Evolutionary conservation across 495 filamentous ascomycete genomes (phyloP).

Genomic region (Alectoria sarmentosa): DNA sequence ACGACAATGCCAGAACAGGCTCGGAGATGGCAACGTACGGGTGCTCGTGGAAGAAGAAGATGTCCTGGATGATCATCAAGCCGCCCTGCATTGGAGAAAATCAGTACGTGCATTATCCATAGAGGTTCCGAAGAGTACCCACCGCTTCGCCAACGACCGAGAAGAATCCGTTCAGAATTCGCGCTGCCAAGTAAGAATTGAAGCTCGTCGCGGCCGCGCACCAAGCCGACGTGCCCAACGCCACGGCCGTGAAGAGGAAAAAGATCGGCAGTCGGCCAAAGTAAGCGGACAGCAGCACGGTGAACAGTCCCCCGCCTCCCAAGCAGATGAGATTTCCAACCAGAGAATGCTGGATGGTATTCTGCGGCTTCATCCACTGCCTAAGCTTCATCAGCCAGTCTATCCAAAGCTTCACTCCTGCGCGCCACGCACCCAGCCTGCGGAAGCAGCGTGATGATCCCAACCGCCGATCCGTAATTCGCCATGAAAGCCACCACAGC

Average conservation of each 20-base stretch:
- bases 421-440: conserved; percentile 38
- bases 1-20: background rate
- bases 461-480: conserved; percentile 51
- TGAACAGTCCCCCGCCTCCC: conserved; percentile 48
- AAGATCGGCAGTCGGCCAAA: conserved; percentile 55
- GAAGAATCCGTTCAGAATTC: conserved; percentile 58
- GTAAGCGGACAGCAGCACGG: conserved; percentile 48
- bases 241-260: conserved; percentile 49
- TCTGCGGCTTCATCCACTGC: conserved; percentile 32
- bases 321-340: conserved; percentile 55
- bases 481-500: conserved; percentile 48
- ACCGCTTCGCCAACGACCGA: conserved; percentile 47
- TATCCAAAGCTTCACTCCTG: background rate
- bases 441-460: conserved; percentile 46
- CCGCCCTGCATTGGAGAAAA: conserved; percentile 36
- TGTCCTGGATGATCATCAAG: conserved; percentile 57
- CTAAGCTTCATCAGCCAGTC: conserved; percentile 12
- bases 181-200: conserved; percentile 50
- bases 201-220: conserved; percentile 47
- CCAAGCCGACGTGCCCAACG: conserved; percentile 45
- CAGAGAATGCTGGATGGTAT: conserved; percentile 46
- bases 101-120: background rate
- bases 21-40: background rate
- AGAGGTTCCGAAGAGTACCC: conserved; percentile 5
- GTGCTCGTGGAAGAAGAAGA: conserved; percentile 61